Conservation (phyloP, 73 alveolate species). For the Stentor coeruleus region DNA sequence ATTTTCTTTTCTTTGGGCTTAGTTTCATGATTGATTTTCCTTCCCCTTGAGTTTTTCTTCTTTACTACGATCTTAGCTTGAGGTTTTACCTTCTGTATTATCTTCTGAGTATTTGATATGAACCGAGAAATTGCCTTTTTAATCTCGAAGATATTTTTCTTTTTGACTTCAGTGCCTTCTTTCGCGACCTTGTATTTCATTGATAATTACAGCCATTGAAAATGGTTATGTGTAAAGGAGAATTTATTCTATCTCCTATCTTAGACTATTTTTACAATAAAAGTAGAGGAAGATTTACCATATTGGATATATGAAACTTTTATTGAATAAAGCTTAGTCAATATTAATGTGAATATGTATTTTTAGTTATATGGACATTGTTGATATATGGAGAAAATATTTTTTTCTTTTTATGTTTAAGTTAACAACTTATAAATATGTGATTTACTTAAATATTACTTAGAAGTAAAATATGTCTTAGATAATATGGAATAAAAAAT, state of each 20-base stretch:
- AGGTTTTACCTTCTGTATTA: neutral
- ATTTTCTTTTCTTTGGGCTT: neutral
- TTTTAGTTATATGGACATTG: too few species aligned
- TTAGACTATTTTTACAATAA: too few species aligned
- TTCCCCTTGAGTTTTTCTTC: neutral
- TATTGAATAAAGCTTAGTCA: too few species aligned
- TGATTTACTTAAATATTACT: too few species aligned
- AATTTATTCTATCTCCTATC: neutral
- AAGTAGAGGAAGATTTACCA: too few species aligned
- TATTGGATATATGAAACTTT: too few species aligned
- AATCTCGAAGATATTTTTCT: neutral
- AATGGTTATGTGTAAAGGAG: neutral
- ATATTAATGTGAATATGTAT: too few species aligned
- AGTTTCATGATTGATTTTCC: neutral
- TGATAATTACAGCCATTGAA: neutral
- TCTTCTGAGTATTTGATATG: constrained; percentile 14
- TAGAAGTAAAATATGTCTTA: too few species aligned
- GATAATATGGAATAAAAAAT: too few species aligned
- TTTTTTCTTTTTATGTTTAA: too few species aligned
- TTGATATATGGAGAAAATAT: too few species aligned
- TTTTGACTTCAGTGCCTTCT: neutral
- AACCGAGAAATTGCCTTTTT: constrained; percentile 14
- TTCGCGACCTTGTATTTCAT: neutral
- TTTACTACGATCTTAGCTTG: constrained; percentile 8
- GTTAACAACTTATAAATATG: too few species aligned